A percentile compares a stretch with the other conserved stretches of the same genome.
Conservation (phyloP, 352 stramenopile genomes). For the Phytophthora citrophthora region DNA sequence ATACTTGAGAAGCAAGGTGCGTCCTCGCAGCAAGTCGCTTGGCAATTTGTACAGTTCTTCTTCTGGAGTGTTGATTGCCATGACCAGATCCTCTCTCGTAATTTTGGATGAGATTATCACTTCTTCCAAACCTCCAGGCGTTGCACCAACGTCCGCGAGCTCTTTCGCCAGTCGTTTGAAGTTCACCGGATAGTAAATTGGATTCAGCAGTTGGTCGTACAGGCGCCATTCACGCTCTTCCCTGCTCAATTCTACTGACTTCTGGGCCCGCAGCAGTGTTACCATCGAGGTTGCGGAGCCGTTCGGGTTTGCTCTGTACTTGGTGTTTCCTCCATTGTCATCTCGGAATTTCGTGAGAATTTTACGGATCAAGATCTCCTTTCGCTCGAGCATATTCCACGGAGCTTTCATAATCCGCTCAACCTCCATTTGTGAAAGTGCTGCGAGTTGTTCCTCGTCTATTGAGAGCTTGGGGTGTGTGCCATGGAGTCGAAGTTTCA, state of each 20-base stretch:
- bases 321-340: constrained; percentile 30
- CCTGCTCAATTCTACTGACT: constrained; percentile 51
- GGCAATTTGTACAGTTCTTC: constrained; percentile 77
- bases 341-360: constrained; percentile 74
- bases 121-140: constrained; percentile 19
- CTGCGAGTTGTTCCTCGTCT: constrained; percentile 67
- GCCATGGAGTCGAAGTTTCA: constrained; percentile 53
- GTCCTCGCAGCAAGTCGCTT: constrained; percentile 60
- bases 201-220: constrained; percentile 78
- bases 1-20: constrained; percentile 71
- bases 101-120: constrained; percentile 43
- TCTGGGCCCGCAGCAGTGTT: constrained; percentile 56
- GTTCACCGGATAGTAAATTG: constrained; percentile 67
- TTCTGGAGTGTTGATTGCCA: constrained; percentile 67
- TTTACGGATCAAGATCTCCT: constrained; percentile 80
- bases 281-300: constrained; percentile 39
- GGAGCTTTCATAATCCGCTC: constrained; percentile 74
- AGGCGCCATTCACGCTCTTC: constrained; percentile 78
- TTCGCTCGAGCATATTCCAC: constrained; percentile 76
- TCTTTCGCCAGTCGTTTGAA: constrained; percentile 49
- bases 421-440: constrained; percentile 67
- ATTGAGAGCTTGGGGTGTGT: constrained; percentile 58
- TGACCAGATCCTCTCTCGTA: constrained; percentile 65
- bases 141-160: constrained; percentile 2
- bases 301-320: constrained; percentile 16